Percentiles rank a stretch among this genome's conserved stretches.
phyloP scores from a whole-genome alignment of 805 yeast species.

The Lipomyces mesembrius region DNA sequence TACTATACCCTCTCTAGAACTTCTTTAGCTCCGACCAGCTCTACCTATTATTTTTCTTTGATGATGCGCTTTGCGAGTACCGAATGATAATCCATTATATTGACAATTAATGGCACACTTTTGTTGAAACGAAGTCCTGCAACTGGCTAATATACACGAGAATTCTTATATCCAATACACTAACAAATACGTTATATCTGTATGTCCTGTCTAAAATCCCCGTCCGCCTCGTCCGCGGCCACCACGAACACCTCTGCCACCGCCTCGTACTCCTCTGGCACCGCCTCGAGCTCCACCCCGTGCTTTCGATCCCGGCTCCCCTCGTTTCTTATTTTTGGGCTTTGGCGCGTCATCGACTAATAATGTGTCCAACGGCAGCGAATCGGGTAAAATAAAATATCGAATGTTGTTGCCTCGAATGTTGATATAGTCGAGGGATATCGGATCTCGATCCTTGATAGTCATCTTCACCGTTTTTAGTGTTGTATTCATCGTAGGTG shows the following conservation, averaged over 20 bases:
- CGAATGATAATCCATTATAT: conserved; percentile 7
- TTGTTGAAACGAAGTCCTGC: not conserved
- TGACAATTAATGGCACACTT: conserved; percentile 5
- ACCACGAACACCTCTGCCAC: conserved; percentile 42
- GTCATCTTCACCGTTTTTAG: conserved; percentile 81
- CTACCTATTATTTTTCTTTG: not conserved
- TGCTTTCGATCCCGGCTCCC: conserved; percentile 38
- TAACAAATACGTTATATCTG: not conserved
- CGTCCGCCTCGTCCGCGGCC: conserved; percentile 41
- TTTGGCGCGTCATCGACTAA: conserved; percentile 53
- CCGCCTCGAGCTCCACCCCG: conserved; percentile 39
- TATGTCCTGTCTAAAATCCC: conserved; percentile 30
- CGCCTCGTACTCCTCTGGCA: conserved; percentile 40
- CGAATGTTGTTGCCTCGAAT: conserved; percentile 89
- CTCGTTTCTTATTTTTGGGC: conserved; percentile 43
- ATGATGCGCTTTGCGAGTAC: not conserved
- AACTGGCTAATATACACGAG: conserved; percentile 1
- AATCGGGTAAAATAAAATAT: conserved; percentile 81
- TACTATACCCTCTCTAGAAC: conserved; percentile 9
- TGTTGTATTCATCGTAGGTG: conserved; percentile 90
- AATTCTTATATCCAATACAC: conserved; percentile 1
- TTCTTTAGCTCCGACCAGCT: not conserved
- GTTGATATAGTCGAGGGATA: conserved; percentile 74
- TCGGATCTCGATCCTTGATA: conserved; percentile 69
- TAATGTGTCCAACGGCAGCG: conserved; percentile 64